Conservation (phyloP, 2,329 filamentous ascomycete species). For the Ascocoryne sarcoides region DNA sequence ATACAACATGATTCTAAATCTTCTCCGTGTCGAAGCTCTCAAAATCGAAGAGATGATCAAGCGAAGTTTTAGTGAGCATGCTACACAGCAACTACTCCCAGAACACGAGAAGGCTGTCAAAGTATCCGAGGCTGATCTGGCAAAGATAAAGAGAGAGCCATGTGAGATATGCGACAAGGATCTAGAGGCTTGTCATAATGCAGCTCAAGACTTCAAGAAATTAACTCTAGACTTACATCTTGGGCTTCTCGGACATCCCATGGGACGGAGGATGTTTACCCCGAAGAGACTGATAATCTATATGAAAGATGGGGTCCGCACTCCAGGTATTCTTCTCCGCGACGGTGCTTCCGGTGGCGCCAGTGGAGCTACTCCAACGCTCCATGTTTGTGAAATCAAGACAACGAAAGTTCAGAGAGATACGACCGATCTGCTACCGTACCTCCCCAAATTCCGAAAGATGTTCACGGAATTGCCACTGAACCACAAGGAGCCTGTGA, state of each 20-base stretch:
- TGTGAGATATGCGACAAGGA: conserved; percentile 76
- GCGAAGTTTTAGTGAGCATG: conserved; percentile 96
- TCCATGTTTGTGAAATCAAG: conserved; percentile 74
- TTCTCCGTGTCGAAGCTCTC: conserved; percentile 87
- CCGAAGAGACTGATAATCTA: conserved; percentile 74
- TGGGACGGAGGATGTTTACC: conserved; percentile 72
- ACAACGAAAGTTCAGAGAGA: conserved; percentile 60
- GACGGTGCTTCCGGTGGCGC: conserved; percentile 60
- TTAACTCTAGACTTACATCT: conserved; percentile 76
- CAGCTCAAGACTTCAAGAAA: conserved; percentile 69
- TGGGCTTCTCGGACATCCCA: conserved; percentile 66
- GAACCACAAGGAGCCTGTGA: conserved; percentile 57
- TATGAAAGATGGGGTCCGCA: conserved; percentile 74
- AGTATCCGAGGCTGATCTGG: conserved; percentile 81
- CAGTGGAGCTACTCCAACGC: conserved; percentile 48
- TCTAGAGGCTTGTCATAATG: conserved; percentile 72
- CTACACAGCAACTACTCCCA: conserved; percentile 85
- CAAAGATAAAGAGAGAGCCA: conserved; percentile 77
- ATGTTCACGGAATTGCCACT: conserved; percentile 61
- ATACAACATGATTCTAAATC: conserved; percentile 98
- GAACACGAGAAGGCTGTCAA: conserved; percentile 95
- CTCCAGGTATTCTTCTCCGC: conserved; percentile 68
- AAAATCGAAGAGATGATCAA: conserved; percentile 99
- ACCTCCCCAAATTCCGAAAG: conserved; percentile 60
- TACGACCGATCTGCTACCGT: conserved; percentile 80